phyloP scores from a whole-genome alignment of 306 rosid genomes.

The Lathyrus tuberosus region DNA sequence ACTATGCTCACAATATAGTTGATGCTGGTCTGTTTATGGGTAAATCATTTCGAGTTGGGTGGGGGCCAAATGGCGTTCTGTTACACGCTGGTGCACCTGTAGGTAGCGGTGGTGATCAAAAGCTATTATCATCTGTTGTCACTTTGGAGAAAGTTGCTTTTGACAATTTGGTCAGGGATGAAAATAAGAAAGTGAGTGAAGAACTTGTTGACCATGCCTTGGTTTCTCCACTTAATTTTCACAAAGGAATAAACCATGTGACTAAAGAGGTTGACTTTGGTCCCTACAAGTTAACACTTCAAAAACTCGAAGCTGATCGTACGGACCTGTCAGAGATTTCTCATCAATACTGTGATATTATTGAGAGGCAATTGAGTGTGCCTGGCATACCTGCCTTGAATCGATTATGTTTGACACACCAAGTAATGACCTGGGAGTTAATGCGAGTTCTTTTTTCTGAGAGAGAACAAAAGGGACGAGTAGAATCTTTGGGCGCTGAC shows the following conservation, averaged over 20 bases:
- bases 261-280: constrained; percentile 67
- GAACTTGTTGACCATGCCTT: constrained; percentile 74
- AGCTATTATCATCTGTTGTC: constrained; percentile 71
- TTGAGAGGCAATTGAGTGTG: constrained; percentile 79
- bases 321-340: constrained; percentile 70
- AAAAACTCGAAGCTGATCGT: constrained; percentile 68
- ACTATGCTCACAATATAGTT: constrained; percentile 69
- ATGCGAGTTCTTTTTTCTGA: constrained; percentile 88
- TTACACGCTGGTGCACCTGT: constrained; percentile 79
- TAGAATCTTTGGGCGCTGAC: constrained; percentile 66
- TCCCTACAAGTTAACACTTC: constrained; percentile 71
- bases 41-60: constrained; percentile 91
- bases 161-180: constrained; percentile 86
- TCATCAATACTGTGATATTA: constrained; percentile 70
- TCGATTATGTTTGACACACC: constrained; percentile 73
- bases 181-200: constrained; percentile 66
- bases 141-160: constrained; percentile 86
- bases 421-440: constrained; percentile 94
- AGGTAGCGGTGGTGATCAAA: constrained; percentile 56
- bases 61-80: constrained; percentile 97
- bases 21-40: constrained; percentile 99
- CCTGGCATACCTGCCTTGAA: constrained; percentile 68
- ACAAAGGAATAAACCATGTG: constrained; percentile 71
- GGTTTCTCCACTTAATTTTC: constrained; percentile 73
- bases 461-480: constrained; percentile 54